Conservation (phyloP, 2,329 filamentous ascomycete genomes). For the Venturia nashicola region DNA sequence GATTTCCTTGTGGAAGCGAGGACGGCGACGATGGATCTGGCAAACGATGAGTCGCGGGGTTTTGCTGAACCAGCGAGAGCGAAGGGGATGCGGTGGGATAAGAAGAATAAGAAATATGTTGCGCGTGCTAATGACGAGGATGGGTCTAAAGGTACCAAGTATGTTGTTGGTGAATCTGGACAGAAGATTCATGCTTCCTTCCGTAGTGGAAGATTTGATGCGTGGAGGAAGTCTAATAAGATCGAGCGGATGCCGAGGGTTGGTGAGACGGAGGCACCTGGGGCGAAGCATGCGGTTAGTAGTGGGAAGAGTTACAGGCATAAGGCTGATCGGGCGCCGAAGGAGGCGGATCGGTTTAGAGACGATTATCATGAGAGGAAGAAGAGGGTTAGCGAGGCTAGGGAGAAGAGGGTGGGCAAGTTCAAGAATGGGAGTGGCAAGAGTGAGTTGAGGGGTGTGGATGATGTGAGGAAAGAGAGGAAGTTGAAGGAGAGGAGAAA, state of each 20-base stretch:
- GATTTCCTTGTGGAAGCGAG: constrained; percentile 86
- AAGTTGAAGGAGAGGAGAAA: constrained; percentile 62
- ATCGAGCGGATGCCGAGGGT: constrained; percentile 66
- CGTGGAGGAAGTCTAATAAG: constrained; percentile 79
- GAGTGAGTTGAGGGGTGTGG: constrained; percentile 67
- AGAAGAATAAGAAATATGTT: constrained; percentile 93
- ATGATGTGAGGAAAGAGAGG: constrained; percentile 77
- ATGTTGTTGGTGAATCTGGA: constrained; percentile 81
- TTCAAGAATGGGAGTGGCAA: constrained; percentile 64
- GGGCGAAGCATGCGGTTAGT: constrained; percentile 17
- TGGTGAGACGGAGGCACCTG: constrained; percentile 61
- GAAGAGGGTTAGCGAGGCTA: constrained; percentile 78
- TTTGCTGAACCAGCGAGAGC: constrained; percentile 67
- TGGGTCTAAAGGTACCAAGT: constrained; percentile 59
- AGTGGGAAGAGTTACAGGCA: constrained; percentile 62
- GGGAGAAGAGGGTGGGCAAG: constrained; percentile 67
- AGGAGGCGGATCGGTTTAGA: constrained; percentile 82
- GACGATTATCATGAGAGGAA: constrained; percentile 86
- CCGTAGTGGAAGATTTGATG: constrained; percentile 85
- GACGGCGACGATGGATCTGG: constrained; percentile 81
- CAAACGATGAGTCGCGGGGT: constrained; percentile 72
- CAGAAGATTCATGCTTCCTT: constrained; percentile 94
- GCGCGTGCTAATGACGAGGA: constrained; percentile 86
- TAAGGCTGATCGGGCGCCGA: constrained; percentile 76
- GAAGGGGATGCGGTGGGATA: constrained; percentile 84